A percentile compares a stretch with the other conserved stretches of the same genome.
Conservation (phyloP, 495 filamentous ascomycete genomes). For the Cenococcum geophilum region DNA sequence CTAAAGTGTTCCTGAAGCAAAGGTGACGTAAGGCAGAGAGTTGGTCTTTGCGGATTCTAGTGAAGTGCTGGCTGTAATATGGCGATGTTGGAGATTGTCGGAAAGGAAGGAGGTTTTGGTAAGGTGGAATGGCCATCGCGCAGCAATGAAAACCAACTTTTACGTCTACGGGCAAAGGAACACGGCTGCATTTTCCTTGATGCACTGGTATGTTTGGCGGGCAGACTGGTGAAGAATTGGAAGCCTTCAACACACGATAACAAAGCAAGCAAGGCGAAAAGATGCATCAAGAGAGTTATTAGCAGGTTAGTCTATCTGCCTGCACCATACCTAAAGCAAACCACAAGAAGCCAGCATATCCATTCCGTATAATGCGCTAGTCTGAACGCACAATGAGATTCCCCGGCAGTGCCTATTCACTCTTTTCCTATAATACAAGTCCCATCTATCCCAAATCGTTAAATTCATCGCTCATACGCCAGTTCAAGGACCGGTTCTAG, state of each 20-base stretch:
- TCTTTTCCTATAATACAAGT: neutral
- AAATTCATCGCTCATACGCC: neutral
- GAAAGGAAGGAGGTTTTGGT: neutral
- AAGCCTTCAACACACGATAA: neutral
- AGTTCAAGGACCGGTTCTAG: neutral
- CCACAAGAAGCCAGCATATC: neutral
- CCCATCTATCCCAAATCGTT: neutral
- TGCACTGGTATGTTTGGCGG: neutral
- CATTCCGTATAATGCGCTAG: neutral
- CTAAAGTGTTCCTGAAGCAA: no score
- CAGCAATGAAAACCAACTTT: neutral
- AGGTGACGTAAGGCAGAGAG: no score
- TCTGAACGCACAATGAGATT: neutral
- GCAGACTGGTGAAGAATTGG: neutral
- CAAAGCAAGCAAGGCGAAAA: neutral
- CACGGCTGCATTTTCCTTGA: neutral
- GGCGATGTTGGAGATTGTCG: no score
- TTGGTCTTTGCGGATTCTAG: no score
- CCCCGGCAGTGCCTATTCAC: neutral
- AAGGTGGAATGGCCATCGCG: neutral
- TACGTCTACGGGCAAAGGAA: neutral
- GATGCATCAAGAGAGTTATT: neutral
- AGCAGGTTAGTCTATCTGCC: neutral
- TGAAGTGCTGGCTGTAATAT: no score
- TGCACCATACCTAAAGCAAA: neutral